These are phyloP conservation scores for Daldinia bambusicola DNA, from an alignment of 495 filamentous ascomycete species.

Conservation along the genomic window DNA sequence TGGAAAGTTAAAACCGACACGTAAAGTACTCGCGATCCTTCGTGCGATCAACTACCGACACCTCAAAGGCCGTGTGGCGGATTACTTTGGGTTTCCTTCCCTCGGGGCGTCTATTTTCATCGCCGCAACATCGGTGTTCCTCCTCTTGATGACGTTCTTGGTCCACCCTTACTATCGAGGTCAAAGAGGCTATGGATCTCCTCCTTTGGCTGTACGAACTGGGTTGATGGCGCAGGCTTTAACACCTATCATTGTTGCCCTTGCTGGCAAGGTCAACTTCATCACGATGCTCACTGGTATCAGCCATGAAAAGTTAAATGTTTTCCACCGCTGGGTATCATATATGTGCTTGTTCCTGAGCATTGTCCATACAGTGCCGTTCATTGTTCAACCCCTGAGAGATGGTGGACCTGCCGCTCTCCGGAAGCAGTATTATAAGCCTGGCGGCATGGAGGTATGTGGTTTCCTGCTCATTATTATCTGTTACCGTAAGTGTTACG, in stretches of 20 bases:
- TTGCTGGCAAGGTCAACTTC: conserved; percentile 52
- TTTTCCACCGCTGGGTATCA: conserved; percentile 63
- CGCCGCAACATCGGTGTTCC: conserved; percentile 30
- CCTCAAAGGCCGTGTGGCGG: conserved; percentile 34
- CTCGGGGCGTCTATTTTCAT: conserved; percentile 41
- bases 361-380: conserved; percentile 65
- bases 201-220: conserved; percentile 61
- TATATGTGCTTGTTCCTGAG: conserved; percentile 64
- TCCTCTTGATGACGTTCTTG: conserved; percentile 49
- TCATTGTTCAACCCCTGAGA: conserved; percentile 52
- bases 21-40: conserved; percentile 37
- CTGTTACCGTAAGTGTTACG: neutral
- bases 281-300: conserved; percentile 65
- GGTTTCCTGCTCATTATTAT: neutral
- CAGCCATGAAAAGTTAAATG: conserved; percentile 65
- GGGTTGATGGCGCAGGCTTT: conserved; percentile 63
- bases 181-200: conserved; percentile 51
- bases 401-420: conserved; percentile 43
- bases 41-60: conserved; percentile 49
- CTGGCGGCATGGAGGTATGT: conserved; percentile 41
- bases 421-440: conserved; percentile 45
- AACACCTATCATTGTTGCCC: conserved; percentile 62
- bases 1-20: conserved; percentile 7
- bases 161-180: conserved; percentile 51
- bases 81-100: conserved; percentile 47